Percentiles rank a stretch among this genome's conserved stretches.
These are phyloP conservation scores for Solanum chilense DNA, from an alignment of 257 asterid species.

Conservation along the genomic window DNA sequence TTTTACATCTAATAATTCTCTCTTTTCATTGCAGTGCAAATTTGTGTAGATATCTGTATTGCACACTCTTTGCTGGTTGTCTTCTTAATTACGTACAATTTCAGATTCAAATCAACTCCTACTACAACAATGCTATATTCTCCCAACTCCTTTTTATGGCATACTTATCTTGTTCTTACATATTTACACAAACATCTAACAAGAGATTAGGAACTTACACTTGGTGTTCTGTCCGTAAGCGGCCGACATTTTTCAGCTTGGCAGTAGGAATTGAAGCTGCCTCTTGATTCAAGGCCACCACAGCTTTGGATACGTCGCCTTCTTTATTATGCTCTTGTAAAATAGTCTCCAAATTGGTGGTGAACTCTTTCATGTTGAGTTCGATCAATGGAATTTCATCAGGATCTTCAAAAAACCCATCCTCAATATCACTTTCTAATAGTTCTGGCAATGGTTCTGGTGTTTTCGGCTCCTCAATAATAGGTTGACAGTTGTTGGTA, in stretches of 20 bases:
- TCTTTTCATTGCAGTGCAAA: not conserved
- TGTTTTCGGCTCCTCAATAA: slow-evolving; percentile 68
- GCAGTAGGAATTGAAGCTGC: slow-evolving; percentile 74
- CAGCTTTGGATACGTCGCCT: slow-evolving; percentile 72
- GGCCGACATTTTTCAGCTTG: slow-evolving; percentile 66
- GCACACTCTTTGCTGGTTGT: not conserved
- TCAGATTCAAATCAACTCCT: not conserved
- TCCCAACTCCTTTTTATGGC: not conserved
- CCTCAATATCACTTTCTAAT: slow-evolving; percentile 71
- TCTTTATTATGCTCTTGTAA: slow-evolving; percentile 49
- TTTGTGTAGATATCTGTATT: not conserved
- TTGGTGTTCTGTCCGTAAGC: slow-evolving; percentile 89
- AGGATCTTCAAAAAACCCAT: slow-evolving; percentile 67
- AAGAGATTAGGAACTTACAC: slow-evolving; percentile 45
- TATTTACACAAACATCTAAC: not conserved
- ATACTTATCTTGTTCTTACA: not conserved
- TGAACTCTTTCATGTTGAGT: slow-evolving; percentile 61
- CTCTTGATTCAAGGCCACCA: slow-evolving; percentile 67
- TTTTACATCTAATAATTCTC: not conserved
- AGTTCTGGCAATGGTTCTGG: slow-evolving; percentile 57
- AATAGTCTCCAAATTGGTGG: slow-evolving; percentile 46
- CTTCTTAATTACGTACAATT: not conserved
- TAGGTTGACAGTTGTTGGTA: slow-evolving; percentile 43
- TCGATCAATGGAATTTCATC: slow-evolving; percentile 83
- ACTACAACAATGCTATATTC: not conserved